phyloP scores from a whole-genome alignment of 352 stramenopile genomes.

The Peronospora farinosa region DNA sequence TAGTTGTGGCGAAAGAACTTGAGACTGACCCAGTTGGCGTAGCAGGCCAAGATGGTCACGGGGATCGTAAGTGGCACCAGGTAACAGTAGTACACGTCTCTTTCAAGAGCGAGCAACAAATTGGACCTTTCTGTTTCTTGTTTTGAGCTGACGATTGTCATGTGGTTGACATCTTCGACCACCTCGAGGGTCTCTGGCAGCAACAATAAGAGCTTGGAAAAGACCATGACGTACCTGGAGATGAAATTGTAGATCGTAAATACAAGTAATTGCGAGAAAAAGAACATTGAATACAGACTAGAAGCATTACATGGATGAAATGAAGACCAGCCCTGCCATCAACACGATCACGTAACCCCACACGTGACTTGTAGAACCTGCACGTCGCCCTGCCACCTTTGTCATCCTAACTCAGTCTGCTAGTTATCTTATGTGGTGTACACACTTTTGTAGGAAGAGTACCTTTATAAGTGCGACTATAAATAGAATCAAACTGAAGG shows the following conservation, averaged over 20 bases:
- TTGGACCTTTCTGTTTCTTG: slow-evolving; percentile 15
- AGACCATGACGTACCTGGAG: slow-evolving; percentile 1
- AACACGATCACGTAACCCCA: slow-evolving; percentile 79
- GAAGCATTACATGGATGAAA: slow-evolving; percentile 50
- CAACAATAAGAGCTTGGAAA: slow-evolving; percentile 1
- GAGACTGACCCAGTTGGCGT: slow-evolving; percentile 79
- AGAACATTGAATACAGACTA: background rate
- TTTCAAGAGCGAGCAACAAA: slow-evolving; percentile 42
- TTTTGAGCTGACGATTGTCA: slow-evolving; percentile 5
- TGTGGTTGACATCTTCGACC: background rate
- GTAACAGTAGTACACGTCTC: slow-evolving; percentile 78
- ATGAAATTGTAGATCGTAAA: background rate
- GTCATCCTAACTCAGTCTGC: slow-evolving; percentile 4
- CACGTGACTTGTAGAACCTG: slow-evolving; percentile 64
- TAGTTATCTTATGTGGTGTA: background rate
- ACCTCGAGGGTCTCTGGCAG: background rate
- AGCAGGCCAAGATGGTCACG: slow-evolving; percentile 69
- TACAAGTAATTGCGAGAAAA: background rate
- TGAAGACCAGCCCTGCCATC: slow-evolving; percentile 39
- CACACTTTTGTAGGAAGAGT: background rate
- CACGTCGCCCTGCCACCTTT: slow-evolving; percentile 32
- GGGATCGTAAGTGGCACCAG: slow-evolving; percentile 71
- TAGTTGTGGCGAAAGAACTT: slow-evolving; percentile 86
- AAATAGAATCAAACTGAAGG: too few relatives aligned
- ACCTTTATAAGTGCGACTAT: too few relatives aligned